phyloP scores from a whole-genome alignment of 352 stramenopile species.

The Phytophthora citricola region DNA sequence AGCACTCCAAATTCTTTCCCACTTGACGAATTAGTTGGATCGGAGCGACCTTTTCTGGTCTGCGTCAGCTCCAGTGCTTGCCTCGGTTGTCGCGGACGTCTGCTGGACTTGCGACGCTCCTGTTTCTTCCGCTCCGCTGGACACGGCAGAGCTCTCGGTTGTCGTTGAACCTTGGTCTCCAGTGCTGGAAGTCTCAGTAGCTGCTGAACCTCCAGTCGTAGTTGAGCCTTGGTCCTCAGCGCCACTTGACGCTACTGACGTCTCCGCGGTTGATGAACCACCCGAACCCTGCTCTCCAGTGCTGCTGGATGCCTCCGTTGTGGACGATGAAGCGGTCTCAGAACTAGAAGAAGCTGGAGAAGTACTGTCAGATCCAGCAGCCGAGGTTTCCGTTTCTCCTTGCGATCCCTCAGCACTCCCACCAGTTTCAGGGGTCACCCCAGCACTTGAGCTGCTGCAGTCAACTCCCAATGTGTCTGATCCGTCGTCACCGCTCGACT shows the following conservation, averaged over 20 bases:
- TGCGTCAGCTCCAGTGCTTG: background rate
- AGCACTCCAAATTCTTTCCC: too few species aligned
- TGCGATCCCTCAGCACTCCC: background rate
- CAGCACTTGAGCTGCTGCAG: conserved; percentile 8
- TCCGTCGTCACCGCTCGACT: conserved; percentile 4
- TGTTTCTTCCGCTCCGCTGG: background rate
- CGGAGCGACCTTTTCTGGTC: background rate
- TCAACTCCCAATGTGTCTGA: conserved; percentile 2
- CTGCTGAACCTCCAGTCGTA: background rate
- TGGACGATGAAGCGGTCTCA: background rate
- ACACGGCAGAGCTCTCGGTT: background rate
- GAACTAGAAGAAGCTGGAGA: background rate
- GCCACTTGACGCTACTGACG: background rate
- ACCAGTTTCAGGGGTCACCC: background rate
- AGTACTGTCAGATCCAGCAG: background rate
- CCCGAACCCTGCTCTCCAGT: background rate
- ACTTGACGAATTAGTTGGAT: too few species aligned
- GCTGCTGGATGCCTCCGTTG: background rate
- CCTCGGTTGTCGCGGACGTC: background rate
- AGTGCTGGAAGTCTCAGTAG: conserved; percentile 1
- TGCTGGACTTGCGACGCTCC: background rate
- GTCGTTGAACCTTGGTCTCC: background rate
- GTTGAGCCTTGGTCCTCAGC: background rate
- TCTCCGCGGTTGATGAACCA: background rate
- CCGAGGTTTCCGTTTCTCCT: background rate